Evolutionary conservation across 495 filamentous ascomycete genomes (phyloP), one percentile per base, ranked within the genome.

Genomic region (Penicillium silybi): DNA sequence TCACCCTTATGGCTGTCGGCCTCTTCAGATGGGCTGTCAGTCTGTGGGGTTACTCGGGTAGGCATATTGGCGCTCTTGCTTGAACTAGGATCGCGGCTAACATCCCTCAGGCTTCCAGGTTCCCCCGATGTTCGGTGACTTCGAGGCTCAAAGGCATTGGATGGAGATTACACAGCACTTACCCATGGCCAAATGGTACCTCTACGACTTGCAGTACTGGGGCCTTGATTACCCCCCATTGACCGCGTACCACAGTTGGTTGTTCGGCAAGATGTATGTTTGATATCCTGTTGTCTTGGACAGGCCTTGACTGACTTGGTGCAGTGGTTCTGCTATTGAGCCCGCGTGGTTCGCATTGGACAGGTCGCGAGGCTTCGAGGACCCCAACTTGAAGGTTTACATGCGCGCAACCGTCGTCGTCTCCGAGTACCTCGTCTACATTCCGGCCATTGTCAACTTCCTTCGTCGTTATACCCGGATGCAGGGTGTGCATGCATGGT

Each of bases 81-180:
- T 23, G 3, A 23, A 23, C 4, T 25, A 27, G 51, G 51, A 34
- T 25, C 3, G 4, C 17, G 7, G 16, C 58, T 73, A 20, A 73
- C 42, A 37, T 1, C 13, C n/a, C 41, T 0, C 48, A 91, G 90
- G 91, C 43, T 88, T 85, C 55, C 71, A 85, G 54, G 82, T 83
- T 37, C 90, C 90, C 3, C 93, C 93, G 15, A 92, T 96, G 85
- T 85, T 95, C 59, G 93, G 93, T 46, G 93, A 98, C 67, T 97
- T 96, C 65, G 93, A 98, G 68, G 93, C 95, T 6, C 93, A 98
- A 66, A 70, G 93, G 58, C 93, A 98, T 62, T 98, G 93, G 93
- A 97, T 97, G 92, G 93, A 97, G 61, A 79, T 97, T 55, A 96
- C 95, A 1, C 86, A 80, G 13, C 83, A 93, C 52, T 77, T 98